Base-by-base conservation (phyloP, 768 basidiomycete species). In the Leccinum rimulosum region DNA sequence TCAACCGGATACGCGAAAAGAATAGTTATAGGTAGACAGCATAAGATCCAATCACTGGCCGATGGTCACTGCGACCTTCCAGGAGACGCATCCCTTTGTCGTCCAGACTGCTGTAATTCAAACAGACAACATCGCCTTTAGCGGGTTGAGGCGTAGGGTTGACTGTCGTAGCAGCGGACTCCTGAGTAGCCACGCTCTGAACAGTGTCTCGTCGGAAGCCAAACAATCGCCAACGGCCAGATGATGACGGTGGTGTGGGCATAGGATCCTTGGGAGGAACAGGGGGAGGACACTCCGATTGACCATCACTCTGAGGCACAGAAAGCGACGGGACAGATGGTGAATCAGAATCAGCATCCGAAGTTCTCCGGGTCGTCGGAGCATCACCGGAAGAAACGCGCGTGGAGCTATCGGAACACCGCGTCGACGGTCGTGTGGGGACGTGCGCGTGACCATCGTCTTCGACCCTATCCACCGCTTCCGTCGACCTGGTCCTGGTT, bases 1-100 rank as follows among this genome's bases (percentile, higher is more conserved):
- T 45, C 52, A 48, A 33, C 49, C 40, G 63, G 53, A 43, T 27
- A 45, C 38, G n/a, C 10, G 25, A 52, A 25, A 31, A 47, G 14
- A 45, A 54, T 50, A 19, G 52, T 75, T 68, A 87, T 33, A 89
- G 63, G 73, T 88, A 91, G 53, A 89, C 77, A 45, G 83, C 83
- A 68, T 89, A 93, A 25, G 83, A 82, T 56, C 89, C 89, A 60
- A 91, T 84, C n/a, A 94, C 91, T 0, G 92, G 92, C 38, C 92
- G 76, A 68, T 95, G 92, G 70, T 95, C 92, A 63, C 88, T 89
- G 47, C 87, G 80, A 15, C 89, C 92, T 70, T 89, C 87, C 56
- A 95, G 71, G 57, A 81, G 78, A 43, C 84, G 79, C 88, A 95
- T 93, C 7, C 77, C 83, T 31, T 79, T 77, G 68, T 95, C 91